phyloP scores from a whole-genome alignment of 2,329 filamentous ascomycete genomes.

The Colletotrichum chlorophyti region DNA sequence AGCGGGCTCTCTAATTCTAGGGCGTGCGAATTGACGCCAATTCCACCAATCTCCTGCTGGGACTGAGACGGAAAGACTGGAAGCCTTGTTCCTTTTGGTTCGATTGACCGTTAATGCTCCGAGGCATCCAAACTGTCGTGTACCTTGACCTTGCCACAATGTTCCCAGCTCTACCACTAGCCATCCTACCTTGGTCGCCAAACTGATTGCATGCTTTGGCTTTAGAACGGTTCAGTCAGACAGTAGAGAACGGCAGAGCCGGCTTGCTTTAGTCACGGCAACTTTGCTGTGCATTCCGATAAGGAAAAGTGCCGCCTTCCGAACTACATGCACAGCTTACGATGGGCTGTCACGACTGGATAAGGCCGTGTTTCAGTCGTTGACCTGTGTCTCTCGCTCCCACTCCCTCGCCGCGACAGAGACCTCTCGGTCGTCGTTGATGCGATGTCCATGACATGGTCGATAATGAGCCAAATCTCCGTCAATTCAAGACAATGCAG shows the following conservation, averaged over 20 bases:
- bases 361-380: slow-evolving; percentile 18
- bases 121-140: slow-evolving; percentile 10
- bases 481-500: no score
- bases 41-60: slow-evolving; percentile 26
- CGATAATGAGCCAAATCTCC: not conserved
- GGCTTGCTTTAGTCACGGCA: not conserved
- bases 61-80: slow-evolving; percentile 1
- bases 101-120: slow-evolving; percentile 4
- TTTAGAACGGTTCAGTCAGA: no score
- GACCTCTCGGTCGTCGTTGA: not conserved
- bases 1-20: slow-evolving; percentile 11
- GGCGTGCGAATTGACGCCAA: slow-evolving; percentile 6
- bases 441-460: not conserved
- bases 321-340: slow-evolving; percentile 8
- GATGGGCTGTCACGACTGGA: slow-evolving; percentile 1
- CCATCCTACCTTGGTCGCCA: no score
- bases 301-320: not conserved
- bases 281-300: not conserved
- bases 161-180: not conserved
- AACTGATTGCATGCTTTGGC: not conserved
- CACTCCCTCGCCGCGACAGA: slow-evolving; percentile 2
- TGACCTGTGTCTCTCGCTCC: not conserved
- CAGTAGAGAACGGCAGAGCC: not conserved
- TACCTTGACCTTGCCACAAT: slow-evolving; percentile 19
- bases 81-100: not conserved